Percentiles rank a stretch among this genome's conserved stretches.
These are phyloP conservation scores for Cutaneotrichosporon cutaneum DNA, from an alignment of 1,284 basidiomycete species.

Conservation along the genomic window DNA sequence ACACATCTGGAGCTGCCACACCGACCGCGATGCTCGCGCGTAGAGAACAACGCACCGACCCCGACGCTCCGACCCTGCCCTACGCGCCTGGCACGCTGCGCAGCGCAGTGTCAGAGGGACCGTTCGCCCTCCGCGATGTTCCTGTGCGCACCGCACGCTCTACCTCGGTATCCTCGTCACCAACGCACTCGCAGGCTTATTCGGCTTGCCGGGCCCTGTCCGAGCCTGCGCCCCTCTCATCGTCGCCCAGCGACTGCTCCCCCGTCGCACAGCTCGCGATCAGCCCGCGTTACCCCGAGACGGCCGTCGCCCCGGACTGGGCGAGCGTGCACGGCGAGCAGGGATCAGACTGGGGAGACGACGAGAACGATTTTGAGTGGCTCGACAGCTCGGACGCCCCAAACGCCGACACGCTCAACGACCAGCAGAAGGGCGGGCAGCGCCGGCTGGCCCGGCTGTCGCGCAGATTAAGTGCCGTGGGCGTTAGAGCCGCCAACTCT, in stretches of 20 bases:
- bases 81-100: constrained; percentile 9
- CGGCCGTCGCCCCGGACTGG: constrained; percentile 27
- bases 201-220: constrained; percentile 4
- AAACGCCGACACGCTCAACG: constrained; percentile 9
- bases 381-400: constrained; percentile 37
- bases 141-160: constrained; percentile 19
- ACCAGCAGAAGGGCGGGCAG: background rate
- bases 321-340: constrained; percentile 48
- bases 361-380: constrained; percentile 49
- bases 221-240: constrained; percentile 10
- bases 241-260: background rate
- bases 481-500: constrained; percentile 12
- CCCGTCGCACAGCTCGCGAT: background rate
- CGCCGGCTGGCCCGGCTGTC: background rate
- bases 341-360: constrained; percentile 51
- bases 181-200: background rate
- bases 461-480: background rate
- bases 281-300: constrained; percentile 18
- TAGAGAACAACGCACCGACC: background rate
- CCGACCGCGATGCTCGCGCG: constrained; percentile 4
- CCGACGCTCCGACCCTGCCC: constrained; percentile 2
- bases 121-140: constrained; percentile 25
- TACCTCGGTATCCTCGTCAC: constrained; percentile 3
- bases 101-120: constrained; percentile 14
- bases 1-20: constrained; percentile 6